Base-by-base conservation (phyloP, 129 eudicot genomes). In the Artemisia tridentata region DNA sequence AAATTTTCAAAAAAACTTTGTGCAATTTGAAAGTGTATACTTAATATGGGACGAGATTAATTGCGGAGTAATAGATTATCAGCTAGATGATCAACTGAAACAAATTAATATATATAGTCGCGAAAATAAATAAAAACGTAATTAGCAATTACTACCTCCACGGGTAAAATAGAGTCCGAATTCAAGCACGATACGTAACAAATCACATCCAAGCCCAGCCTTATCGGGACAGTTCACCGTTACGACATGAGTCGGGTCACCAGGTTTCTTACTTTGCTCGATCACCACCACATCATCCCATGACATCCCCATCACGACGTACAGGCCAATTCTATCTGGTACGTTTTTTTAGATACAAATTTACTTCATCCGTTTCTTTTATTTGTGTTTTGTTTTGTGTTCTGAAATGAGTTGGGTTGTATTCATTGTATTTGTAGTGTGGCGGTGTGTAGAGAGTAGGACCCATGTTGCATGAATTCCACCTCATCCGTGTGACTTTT, bases 201-300 rank as follows among this genome's bases (percentile, higher is more conserved):
- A 75, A 78, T 87, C 95, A 60, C 95, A 87, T 0, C 95, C 95
- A 15, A 87, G 89, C 0, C 95, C 95, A 48, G 83, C 77, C 61
- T 84, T 87, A 15, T 87, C 95, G 34, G 90, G 90, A 65, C 95
- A 87, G 68, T 87, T 87, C n/a, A 87, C 95, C 41, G 87, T 87
- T 0, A 87, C 79, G 23, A 82, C 84, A 29, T 29, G 34, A 25
- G 78, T 48, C 3, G 95, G 87, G 43, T 87, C 87, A 63, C 76
- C 65, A 5, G 80, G 16, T 0, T 15, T 78, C 67, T 68, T 80
- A 11, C 83, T 80, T 25, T 76, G 58, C 54, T 84, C 79, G 17
- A 87, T 79, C 71, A 82, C 3, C 48, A 87, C 95, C 27, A 79
- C 80, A 79, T 87, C 95, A 70, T 87, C 95, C 75, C 81, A 87